Base-by-base conservation (phyloP, 2,329 filamentous ascomycete genomes). In the Microcyclospora pomicola region DNA sequence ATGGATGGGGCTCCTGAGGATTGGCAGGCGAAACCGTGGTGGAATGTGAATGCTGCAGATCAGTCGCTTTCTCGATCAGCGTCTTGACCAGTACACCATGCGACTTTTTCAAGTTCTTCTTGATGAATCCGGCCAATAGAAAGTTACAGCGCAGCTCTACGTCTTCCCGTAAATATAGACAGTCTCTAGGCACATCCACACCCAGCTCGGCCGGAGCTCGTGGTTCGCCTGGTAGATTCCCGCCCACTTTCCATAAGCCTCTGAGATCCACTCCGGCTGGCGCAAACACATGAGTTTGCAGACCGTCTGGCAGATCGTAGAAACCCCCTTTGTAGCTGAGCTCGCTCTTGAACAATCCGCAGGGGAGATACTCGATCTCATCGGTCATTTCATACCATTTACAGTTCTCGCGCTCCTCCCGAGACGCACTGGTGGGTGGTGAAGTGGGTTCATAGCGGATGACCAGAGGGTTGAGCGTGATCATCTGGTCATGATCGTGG, bases 241-340 rank as follows among this genome's bases (percentile, higher is more conserved):
- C 85, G 33, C 73, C 76, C 3, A 94, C 66, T 7, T 69, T 77
- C 81, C 83, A 92, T 83, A 84, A 93, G 35, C 75, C 79, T 42
- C 76, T 75, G 48, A 92, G 81, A 44, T 91, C 77, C 37, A 92
- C 70, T 9, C 83, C 83, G 53, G 85, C 72, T 1, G 86, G 84
- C 3, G 84, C 85, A 52, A 85, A 88, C 50, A 79, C 77, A 56
- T 92, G 85, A 11, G 84, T 92, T 61, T 86, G 77, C 19, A 93
- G 60, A 5, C 85, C 84, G 39, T 72, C 65, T 3, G 75, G 65
- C 14, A 84, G 66, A 52, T 92, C 74, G 59, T 84, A 73, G 56
- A 93, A 92, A 50, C 81, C 84, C 38, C 75, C 82, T 31, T 80
- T 82, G 65, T 92, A 93, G 24, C 70, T 75, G 41, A 92, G 71